Evolutionary conservation across 768 basidiomycete genomes (phyloP).

Genomic region (Lactifluus pinguis): DNA sequence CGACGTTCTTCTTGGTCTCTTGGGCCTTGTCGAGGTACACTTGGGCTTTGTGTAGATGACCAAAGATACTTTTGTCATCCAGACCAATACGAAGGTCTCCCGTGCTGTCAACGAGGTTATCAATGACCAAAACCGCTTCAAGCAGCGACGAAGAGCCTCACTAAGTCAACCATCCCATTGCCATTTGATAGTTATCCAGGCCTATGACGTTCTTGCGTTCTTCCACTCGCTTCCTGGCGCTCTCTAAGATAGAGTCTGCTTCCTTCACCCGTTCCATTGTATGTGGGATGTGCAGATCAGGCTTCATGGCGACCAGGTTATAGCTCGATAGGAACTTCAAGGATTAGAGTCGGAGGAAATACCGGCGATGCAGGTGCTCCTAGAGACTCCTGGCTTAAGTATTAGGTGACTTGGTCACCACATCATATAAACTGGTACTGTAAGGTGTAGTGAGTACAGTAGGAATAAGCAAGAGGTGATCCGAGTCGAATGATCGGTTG

Average conservation of each 20-base stretch:
- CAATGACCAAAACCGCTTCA: background rate
- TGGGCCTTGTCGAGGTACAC: conserved; percentile 1
- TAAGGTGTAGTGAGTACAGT: too few relatives aligned
- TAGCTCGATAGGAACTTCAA: too few relatives aligned
- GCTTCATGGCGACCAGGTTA: background rate
- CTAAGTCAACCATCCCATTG: background rate
- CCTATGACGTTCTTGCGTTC: background rate
- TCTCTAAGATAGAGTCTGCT: background rate
- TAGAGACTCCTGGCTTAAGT: too few relatives aligned
- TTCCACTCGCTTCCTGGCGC: background rate
- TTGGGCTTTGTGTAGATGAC: background rate
- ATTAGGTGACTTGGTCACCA: too few relatives aligned
- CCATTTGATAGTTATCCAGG: background rate
- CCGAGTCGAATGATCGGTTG: too few relatives aligned
- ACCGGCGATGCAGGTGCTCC: too few relatives aligned
- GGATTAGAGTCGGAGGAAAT: background rate
- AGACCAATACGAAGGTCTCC: background rate
- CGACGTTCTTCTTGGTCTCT: background rate
- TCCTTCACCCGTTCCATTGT: background rate
- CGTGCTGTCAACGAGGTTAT: background rate
- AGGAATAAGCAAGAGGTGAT: too few relatives aligned
- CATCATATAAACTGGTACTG: too few relatives aligned
- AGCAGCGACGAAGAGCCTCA: background rate
- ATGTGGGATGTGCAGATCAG: background rate
- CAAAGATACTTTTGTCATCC: background rate